These are phyloP conservation scores for Eustoma russellianum DNA, from an alignment of 257 asterid genomes.

Conservation along the genomic window DNA sequence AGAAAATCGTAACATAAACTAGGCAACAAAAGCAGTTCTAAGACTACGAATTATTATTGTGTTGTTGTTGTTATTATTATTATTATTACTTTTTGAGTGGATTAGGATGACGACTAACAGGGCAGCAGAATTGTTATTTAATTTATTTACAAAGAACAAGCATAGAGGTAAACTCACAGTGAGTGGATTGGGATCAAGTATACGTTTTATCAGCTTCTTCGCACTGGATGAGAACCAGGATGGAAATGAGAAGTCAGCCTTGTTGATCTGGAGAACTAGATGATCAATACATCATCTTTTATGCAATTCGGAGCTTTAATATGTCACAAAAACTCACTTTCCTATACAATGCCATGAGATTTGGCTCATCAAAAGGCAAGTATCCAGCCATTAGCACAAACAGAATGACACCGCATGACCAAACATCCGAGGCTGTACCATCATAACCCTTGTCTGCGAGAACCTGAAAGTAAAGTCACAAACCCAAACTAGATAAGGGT, in stretches of 20 bases:
- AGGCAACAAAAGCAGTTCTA: no score
- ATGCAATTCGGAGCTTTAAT: slow-evolving; percentile 6
- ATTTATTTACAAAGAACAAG: no score
- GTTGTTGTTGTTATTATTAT: no score
- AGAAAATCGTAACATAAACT: no score
- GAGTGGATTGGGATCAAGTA: slow-evolving; percentile 69
- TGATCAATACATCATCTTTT: slow-evolving; percentile 4
- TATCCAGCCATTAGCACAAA: slow-evolving; percentile 78
- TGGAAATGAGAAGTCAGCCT: slow-evolving; percentile 56
- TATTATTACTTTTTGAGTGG: no score
- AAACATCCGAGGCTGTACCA: slow-evolving; percentile 71
- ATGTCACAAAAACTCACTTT: slow-evolving; percentile 32
- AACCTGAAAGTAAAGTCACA: slow-evolving; percentile 33
- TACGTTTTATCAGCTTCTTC: slow-evolving; percentile 44
- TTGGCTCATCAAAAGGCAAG: slow-evolving; percentile 71
- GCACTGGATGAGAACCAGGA: slow-evolving; percentile 66
- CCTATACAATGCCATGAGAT: slow-evolving; percentile 41
- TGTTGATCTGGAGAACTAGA: slow-evolving; percentile 38
- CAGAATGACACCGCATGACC: slow-evolving; percentile 90
- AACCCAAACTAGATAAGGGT: slow-evolving; percentile 18
- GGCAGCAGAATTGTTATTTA: no score
- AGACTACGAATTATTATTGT: no score
- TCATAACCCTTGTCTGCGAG: slow-evolving; percentile 61
- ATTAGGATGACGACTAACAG: no score
- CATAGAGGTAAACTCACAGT: slow-evolving; percentile 31